These are phyloP conservation scores for Astrephomene gubernaculifera DNA, from an alignment of 139 green algal genomes.

Conservation along the genomic window DNA sequence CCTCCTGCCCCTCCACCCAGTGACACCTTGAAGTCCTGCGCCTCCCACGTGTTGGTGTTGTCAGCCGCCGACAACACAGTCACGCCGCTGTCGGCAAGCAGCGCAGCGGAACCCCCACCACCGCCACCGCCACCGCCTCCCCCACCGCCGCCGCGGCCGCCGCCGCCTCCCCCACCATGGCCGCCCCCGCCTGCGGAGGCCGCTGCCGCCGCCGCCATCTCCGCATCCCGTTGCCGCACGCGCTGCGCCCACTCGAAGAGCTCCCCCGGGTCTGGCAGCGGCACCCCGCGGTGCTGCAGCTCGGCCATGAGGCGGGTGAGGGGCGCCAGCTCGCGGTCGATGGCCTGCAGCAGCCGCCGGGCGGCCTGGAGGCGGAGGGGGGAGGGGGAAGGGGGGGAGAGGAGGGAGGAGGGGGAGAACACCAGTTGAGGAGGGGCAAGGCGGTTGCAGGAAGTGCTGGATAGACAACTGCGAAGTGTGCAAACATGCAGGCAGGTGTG, in stretches of 20 bases:
- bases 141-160: conserved; percentile 9
- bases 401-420: too few relatives aligned
- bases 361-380: conserved; percentile 1
- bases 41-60: conserved; percentile 43
- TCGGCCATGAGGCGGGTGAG: conserved; percentile 32
- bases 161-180: background rate
- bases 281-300: conserved; percentile 1
- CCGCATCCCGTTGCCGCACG: conserved; percentile 5
- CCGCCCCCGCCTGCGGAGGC: background rate
- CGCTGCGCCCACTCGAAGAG: conserved; percentile 38
- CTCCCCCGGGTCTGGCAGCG: conserved; percentile 20
- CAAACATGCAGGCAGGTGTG: too few relatives aligned
- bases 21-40: conserved; percentile 18
- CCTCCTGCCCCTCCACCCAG: background rate
- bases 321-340: conserved; percentile 47
- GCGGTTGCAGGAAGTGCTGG: too few relatives aligned
- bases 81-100: conserved; percentile 25
- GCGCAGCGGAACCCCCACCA: background rate
- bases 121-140: background rate
- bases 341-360: conserved; percentile 32
- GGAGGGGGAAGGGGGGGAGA: background rate
- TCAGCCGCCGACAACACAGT: conserved; percentile 27
- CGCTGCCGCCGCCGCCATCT: conserved; percentile 1
- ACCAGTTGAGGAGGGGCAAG: too few relatives aligned
- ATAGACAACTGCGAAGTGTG: too few relatives aligned